Percentiles rank a stretch among this genome's conserved stretches.
phyloP scores from a whole-genome alignment of 208 protist genomes.

The Strigomonas oncopelti region DNA sequence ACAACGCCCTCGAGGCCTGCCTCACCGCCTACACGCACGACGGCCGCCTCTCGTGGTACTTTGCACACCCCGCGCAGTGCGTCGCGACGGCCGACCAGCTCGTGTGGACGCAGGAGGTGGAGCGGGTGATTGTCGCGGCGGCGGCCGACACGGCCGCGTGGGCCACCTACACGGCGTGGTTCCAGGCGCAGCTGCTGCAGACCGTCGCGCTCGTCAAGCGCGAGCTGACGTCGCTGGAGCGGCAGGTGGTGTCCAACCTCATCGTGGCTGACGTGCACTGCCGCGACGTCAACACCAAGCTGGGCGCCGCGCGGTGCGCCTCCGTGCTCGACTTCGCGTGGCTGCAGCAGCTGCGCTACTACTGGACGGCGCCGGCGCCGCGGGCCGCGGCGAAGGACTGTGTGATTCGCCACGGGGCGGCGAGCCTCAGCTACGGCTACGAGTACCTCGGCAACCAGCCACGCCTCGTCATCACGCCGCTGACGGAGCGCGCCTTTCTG shows the following conservation, averaged over 20 bases:
- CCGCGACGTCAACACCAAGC: conserved; percentile 83
- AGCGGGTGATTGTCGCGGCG: conserved; percentile 52
- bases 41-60: conserved; percentile 83
- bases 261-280: conserved; percentile 95
- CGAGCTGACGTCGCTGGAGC: conserved; percentile 75
- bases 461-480: conserved; percentile 94
- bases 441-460: conserved; percentile 94
- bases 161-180: conserved; percentile 62
- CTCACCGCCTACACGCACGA: conserved; percentile 54
- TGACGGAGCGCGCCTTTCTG: conserved; percentile 93
- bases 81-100: conserved; percentile 86
- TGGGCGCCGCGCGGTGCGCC: conserved; percentile 49
- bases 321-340: conserved; percentile 89
- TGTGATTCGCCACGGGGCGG: conserved; percentile 80
- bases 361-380: conserved; percentile 64
- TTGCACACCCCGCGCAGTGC: conserved; percentile 89
- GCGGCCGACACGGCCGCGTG: conserved; percentile 30
- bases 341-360: conserved; percentile 91
- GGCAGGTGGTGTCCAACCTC: conserved; percentile 86
- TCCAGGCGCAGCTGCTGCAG: conserved; percentile 70
- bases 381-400: conserved; percentile 47
- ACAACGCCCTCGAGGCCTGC: conserved; percentile 51
- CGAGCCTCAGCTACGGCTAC: conserved; percentile 89
- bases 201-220: conserved; percentile 89
- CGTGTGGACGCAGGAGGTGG: conserved; percentile 90